Evolutionary conservation across 2,329 filamentous ascomycete genomes (phyloP), one percentile per base, ranked within the genome.

Genomic region (Chrysosporium queenslandicum): DNA sequence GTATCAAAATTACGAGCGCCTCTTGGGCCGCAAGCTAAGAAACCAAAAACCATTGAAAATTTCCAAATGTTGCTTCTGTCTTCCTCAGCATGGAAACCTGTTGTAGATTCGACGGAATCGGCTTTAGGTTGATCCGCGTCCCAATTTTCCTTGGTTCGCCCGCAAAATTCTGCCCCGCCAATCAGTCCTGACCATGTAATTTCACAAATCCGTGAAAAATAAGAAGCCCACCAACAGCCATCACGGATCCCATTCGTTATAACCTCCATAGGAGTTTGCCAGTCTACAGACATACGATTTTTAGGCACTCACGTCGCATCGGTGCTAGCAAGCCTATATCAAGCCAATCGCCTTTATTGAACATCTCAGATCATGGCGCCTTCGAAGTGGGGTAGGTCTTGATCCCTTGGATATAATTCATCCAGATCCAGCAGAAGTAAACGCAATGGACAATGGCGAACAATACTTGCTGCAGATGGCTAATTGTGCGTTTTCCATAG

Each of bases 351-450:
- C 7, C 29, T 32, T 27, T 45, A 7, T 12, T 18, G 50, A 54
- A 43, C 11, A 41, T 52, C 37, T 39, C 29, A 29, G 37, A 63
- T 58, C 58, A 74, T 74, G 72, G 64, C 72, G 58, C 49, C 49
- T 25, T 68, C 71, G 54, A 74, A 74, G 70, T 74, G 71, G 71
- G 71, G 71, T 74, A 71, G 61, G 71, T 71, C 55, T 56, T 50
- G 11, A 46, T 27, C 30, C 20, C 39, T 45, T 23, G 25, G 21
- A 21, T 25, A 4, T 18, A 12, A 7, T 37, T n/a, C n/a, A n/a
- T n/a, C n/a, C n/a, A n/a, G 11, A 8, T 21, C 30, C 12, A 46
- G 6, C 5, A 41, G 14, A 9, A n/a, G 37, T n/a, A 23, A n/a
- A 23, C 3, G 12, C 27, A 6, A 2, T 16, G 14, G 18, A 32